Evolutionary conservation across 345 rosid species (phyloP), one percentile per base, ranked within the genome.

Genomic region (Sisymbrium irio): DNA sequence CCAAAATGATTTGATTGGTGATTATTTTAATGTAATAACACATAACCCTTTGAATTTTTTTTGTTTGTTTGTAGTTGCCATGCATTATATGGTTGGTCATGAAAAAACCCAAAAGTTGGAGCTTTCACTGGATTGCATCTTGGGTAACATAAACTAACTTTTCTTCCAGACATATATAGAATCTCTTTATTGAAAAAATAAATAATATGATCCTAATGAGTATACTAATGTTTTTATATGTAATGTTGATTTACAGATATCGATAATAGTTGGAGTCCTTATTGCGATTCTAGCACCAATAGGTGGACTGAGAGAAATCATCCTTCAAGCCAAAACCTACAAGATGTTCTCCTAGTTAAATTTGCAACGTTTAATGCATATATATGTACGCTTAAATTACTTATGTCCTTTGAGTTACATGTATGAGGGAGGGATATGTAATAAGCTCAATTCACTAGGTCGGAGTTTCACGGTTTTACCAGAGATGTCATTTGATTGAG

Each of bases 41-140:
- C 7, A 37, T 9, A 66, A 40, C 27, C 17, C 5, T 30, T 6
- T 30, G 6, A 4, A 4, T 28, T 7, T 44, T 8, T 9, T 5
- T n/a, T 40, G 0, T 5, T 2, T 5, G 56, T 25, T 19, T 66
- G 61, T 60, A 82, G 86, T 59, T 85, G 53, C 82, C 86, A 64
- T 64, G 68, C 69, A 46, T 32, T 46, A 49, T 64, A 46, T 64
- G 69, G 40, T 45, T 63, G 30, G 17, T 45, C 41, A 63, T 45
- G 28, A 63, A 63, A 45, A 53, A 63, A 28, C 53, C 55, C 7
- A 17, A 63, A 45, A 25, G 28, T 7, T 63, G 68, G 55, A 63
- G 47, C 65, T 20, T 20, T 37, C 47, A 60, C 19, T 60, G 65
- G 65, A 60, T 39, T 13, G 47, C 65, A 60, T 60, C 47, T 19